Base-by-base conservation (phyloP, 2,329 filamentous ascomycete genomes). In the Zymoseptoria passerinii region DNA sequence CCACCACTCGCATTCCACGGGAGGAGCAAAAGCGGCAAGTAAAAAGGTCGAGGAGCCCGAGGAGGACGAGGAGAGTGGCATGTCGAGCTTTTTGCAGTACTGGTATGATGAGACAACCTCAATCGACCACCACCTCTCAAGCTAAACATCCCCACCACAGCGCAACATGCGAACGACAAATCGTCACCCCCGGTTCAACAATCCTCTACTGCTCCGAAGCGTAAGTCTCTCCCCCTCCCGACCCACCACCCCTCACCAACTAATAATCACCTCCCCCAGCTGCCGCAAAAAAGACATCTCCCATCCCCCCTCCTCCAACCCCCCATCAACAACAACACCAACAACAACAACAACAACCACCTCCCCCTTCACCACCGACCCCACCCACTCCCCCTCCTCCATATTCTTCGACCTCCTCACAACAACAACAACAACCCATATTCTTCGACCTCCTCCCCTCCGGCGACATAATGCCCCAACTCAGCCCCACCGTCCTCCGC, bases 151-250 rank as follows among this genome's bases (percentile, higher is more conserved):
- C 35, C 35, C 2, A 16, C 13, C 35, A 6, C 67, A 86, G 83
- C 72, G 80, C 83, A 62, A 84, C 80, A 68, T 86, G 83, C 71
- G 83, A 86, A 71, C 84, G 80, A 70, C 83, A 86, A 73, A 86
- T 86, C 66, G 79, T 82, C 55, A 78, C 80, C 29, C 83, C 83
- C 16, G 80, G 80, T 70, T 81, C 82, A 67, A 78, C 77, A 16
- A 77, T 84, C 48, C 75, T 86, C 50, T 86, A 86, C 70, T 86
- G 83, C 74, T 85, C 82, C 54, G 82, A 85, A 75, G 80, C 79
- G 83, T 85, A 77, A 69, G 76, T 70, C 52, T 49, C 55, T 19
- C 51, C 20, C 44, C 48, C 28, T 28, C n/a, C 27, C 28, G 13
- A n/a, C n/a, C 28, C 48, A 19, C 52, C 40, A 23, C 23, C 23